Conservation (phyloP, 306 rosid genomes). For the Prunus campanulata region DNA sequence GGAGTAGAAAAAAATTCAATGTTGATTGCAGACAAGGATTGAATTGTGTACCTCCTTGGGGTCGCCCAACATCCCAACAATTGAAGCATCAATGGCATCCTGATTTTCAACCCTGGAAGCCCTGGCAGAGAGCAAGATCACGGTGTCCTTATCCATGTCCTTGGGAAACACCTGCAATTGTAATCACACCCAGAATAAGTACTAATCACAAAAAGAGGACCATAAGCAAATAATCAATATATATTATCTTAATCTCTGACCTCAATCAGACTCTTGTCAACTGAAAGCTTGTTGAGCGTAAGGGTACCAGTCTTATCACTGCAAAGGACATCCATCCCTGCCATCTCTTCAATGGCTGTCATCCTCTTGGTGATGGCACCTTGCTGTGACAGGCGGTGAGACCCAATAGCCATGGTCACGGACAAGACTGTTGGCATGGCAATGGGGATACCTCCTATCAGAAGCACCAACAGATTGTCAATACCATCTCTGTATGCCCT, state of each 20-base stretch:
- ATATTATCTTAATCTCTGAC: slow-evolving; percentile 29
- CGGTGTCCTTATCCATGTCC: slow-evolving; percentile 46
- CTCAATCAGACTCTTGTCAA: slow-evolving; percentile 78
- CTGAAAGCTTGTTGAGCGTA: slow-evolving; percentile 87
- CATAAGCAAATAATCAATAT: background rate
- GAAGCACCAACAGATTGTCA: slow-evolving; percentile 85
- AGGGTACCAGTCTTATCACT: slow-evolving; percentile 98
- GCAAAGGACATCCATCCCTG: slow-evolving; percentile 92
- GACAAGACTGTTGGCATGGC: slow-evolving; percentile 97
- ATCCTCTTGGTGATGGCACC: slow-evolving; percentile 97
- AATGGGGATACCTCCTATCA: slow-evolving; percentile 93
- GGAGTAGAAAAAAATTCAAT: background rate
- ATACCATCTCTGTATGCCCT: slow-evolving; percentile 86
- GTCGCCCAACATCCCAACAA: slow-evolving; percentile 75
- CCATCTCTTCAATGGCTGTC: slow-evolving; percentile 99
- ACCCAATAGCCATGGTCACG: slow-evolving; percentile 94
- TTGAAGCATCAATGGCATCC: slow-evolving; percentile 88
- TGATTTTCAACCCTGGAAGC: slow-evolving; percentile 88
- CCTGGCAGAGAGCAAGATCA: slow-evolving; percentile 67
- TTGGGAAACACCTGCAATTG: slow-evolving; percentile 50
- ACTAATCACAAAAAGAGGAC: background rate
- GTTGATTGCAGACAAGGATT: background rate
- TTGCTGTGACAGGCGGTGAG: slow-evolving; percentile 80
- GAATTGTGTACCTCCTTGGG: slow-evolving; percentile 70
- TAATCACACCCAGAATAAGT: slow-evolving; percentile 16